Evolutionary conservation across 225 moss, liverwort and hornwort species (phyloP), one percentile per base, ranked within the genome.

Genomic region (Straminergon stramineum): DNA sequence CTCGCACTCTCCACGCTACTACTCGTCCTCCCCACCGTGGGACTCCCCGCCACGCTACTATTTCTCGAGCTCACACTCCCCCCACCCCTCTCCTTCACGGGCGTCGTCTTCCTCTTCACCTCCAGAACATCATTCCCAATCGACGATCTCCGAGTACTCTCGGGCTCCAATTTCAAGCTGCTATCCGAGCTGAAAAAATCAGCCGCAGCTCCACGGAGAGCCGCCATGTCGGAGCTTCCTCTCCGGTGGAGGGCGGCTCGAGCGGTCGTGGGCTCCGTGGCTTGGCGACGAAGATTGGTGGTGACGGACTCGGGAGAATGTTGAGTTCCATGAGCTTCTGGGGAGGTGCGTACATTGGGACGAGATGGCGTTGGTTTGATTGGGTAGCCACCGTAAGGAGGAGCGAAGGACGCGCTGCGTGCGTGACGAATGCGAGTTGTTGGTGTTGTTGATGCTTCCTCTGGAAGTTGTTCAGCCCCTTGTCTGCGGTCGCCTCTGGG

Each of bases 191-290:
- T 92, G 64, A 92, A 92, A 35, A 95, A 93, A 84, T 92, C 93
- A 24, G 89, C 93, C 22, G 90, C 90, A 15, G 88, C 87, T 41
- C 92, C 89, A 45, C 90, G 91, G 31, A 93, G 89, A 30, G 88
- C 91, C 67, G 89, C 93, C 87, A 91, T 90, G 76, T 95, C 95
- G 37, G 95, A 95, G 86, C 93, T 93, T 41, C 92, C 92, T 55
- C 93, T 86, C 77, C 92, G 88, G 48, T 93, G 95, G 30, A 93
- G 43, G 4, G 17, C 28, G 64, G 64, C 48, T 75, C 86, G 57
- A 18, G 24, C 10, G 26, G 60, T 51, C 4, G 31, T 5, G 15
- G 86, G 82, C 57, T 87, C 87, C 34, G 87, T 7, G 31, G n/a
- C 70, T n/a, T 82, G 83, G 22, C 86, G 79, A 21, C 88, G 63